Evolutionary conservation across 352 stramenopile species (phyloP), one percentile per base, ranked within the genome.

Genomic region (Plasmopara viticola): DNA sequence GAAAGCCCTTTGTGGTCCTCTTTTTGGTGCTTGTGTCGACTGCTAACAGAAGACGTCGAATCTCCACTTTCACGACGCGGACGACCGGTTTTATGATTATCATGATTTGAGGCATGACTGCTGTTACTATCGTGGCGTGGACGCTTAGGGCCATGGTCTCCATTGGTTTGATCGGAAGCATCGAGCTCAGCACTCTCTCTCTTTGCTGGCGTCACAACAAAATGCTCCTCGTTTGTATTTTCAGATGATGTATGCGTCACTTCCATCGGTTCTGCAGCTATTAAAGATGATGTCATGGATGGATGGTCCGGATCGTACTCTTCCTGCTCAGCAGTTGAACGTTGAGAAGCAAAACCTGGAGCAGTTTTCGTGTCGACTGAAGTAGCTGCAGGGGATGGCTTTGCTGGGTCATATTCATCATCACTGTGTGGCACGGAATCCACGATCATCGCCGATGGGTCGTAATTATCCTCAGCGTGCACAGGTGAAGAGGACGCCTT

Each of bases 1-100:
- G 70, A 60, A 6, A 92, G 63, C 5, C 79, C 79, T 38, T 84
- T 81, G 44, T 74, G 65, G 34, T 82, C 66, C 15, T 73, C 62
- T 28, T 64, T 39, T 13, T 55, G 49, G 17, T 56, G 46, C 10
- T 69, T 54, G 12, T 51, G 18, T 58, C 53, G 54, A 20, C 45
- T 67, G n/a, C 42, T 70, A 17, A 43, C 25, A 6, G 63, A 68
- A 29, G 51, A 35, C 9, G 52, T 53, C 18, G 64, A 58, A 29
- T 70, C 56, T 9, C 49, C 44, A 17, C 57, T 72, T 48, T 51
- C 53, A 28, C 50, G 50, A 44, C 60, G 69, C 33, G 46, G 63
- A 4, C 64, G 69, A 42, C 44, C 52, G 13, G 58, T 38, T 13
- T 63, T 61, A 18, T 45, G 52, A 14, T 66, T 51, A n/a, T 54